Evolutionary conservation across 2,329 filamentous ascomycete genomes (phyloP), one percentile per base, ranked within the genome.

Genomic region (Aspergillus puulaauensis): DNA sequence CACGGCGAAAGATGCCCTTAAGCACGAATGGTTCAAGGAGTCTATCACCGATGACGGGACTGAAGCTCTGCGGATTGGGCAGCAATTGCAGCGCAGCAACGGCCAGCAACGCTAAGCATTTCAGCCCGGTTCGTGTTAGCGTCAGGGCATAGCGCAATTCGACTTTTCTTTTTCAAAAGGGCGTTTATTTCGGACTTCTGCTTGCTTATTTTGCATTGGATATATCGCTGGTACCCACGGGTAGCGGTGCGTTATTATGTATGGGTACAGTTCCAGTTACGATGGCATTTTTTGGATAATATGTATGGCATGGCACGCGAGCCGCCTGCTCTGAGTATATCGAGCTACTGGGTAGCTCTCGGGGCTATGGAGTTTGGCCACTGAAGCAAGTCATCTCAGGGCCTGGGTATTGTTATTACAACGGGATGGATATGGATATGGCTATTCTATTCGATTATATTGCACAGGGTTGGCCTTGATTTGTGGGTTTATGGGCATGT

Each of bases 11-110:
- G 78, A 87, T 66, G 86, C 86, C 15, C 74, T 88, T 61, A 83
- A 86, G 68, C 86, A 88, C 68, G 82, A 83, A 1, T 88, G 86
- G 86, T 88, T 88, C 74, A 83, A 81, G 61, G 85, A 88, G 70
- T 77, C 79, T 12, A 77, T 87, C 21, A 80, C 86, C 65, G 86
- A 88, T 66, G 86, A 88, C 67, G 86, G 86, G 56, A 88, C 85
- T 6, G 85, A 88, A 72, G 85, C 85, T 19, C 77, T 83, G 57
- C 81, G 83, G 57, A 86, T 88, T 61, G 75, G 81, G 47, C 68
- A 80, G 56, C 75, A 80, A 55, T 58, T 75, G 55, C 68, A 72
- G 35, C 72, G 72, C 52, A 67, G 71, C 52, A 67, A 64, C 46
- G 57, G 47, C 40, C 64, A 63, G 52, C 63, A 65, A 44, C 61